Evolutionary conservation across 2,329 filamentous ascomycete species (phyloP), one percentile per base, ranked within the genome.

Genomic region (Aspergillus felis): DNA sequence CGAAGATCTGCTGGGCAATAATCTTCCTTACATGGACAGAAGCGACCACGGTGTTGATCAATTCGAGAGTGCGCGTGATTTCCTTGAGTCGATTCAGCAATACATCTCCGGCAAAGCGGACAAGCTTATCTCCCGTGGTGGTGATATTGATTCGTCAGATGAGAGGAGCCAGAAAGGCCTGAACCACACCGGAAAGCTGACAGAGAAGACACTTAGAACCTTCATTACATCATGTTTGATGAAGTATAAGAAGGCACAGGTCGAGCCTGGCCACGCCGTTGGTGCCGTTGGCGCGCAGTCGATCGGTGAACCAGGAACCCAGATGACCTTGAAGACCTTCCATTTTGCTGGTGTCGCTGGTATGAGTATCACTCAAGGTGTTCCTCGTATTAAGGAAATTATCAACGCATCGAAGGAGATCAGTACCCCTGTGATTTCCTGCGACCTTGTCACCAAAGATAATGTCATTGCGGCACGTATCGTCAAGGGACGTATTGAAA

Each of bases 291-390:
- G 94, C 63, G 94, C 94, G 1, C 94, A 99, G 74, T 97, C 93
- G 1, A 99, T 99, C 66, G 94, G 94, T 76, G 94, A 99, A 71
- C 94, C 94, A 0, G 94, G 94, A 72, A 99, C 94, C 0, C 94
- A 99, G 76, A 99, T 99, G 94, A 99, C 94, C 1, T 79, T 99
- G 62, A 97, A 97, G 79, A 97, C 94, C 71, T 97, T 97, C 86
- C 94, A 97, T 89, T 99, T 99, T 80, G 94, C 94, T 71, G 94
- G 94, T 89, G 94, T 99, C 62, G 94, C 94, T 47, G 93, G 93
- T 74, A 97, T 99, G 94, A 96, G 91, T 83, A 96, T 99, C 71
- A 99, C 94, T 0, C 91, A 97, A 71, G 94, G 94, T 90, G 94
- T 99, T 6, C 94, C 94, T 1, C 93, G 94, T 87, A 99, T 99